Evolutionary conservation across 352 stramenopile species (phyloP).

Genomic region (Phytophthora sp.): DNA sequence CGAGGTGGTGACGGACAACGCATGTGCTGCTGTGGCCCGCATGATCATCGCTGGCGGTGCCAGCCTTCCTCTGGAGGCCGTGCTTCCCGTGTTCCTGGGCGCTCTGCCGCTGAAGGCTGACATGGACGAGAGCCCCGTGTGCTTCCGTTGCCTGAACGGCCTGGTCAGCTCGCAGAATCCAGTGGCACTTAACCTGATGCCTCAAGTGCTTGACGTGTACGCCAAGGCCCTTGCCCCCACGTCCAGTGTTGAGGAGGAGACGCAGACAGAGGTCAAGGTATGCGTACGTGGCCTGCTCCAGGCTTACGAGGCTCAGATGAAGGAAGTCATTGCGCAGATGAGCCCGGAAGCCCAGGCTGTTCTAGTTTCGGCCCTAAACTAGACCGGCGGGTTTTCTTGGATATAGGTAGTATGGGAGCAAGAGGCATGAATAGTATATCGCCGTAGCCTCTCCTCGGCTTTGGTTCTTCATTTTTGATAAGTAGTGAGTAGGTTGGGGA

Average conservation of each 20-base stretch:
- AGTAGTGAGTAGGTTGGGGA: slow-evolving; percentile 40
- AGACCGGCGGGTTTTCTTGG: slow-evolving; percentile 18
- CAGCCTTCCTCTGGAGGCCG: slow-evolving; percentile 90
- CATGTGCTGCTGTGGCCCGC: slow-evolving; percentile 90
- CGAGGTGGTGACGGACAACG: slow-evolving; percentile 93
- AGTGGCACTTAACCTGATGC: slow-evolving; percentile 68
- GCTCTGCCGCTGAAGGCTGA: slow-evolving; percentile 96
- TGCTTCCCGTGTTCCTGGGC: slow-evolving; percentile 94
- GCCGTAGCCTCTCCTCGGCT: slow-evolving; percentile 3
- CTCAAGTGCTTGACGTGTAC: slow-evolving; percentile 83
- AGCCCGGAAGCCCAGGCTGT: slow-evolving; percentile 71
- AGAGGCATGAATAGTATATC: not conserved
- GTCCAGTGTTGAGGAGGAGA: slow-evolving; percentile 77
- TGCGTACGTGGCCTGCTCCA: slow-evolving; percentile 71
- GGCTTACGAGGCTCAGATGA: slow-evolving; percentile 81
- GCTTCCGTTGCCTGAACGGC: slow-evolving; percentile 95
- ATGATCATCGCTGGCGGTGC: slow-evolving; percentile 91
- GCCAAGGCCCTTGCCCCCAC: slow-evolving; percentile 66
- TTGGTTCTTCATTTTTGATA: slow-evolving; percentile 40
- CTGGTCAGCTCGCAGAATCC: slow-evolving; percentile 92
- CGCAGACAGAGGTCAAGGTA: slow-evolving; percentile 73
- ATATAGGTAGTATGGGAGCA: slow-evolving; percentile 29
- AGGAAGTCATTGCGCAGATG: slow-evolving; percentile 78
- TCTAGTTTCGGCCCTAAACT: slow-evolving; percentile 65
- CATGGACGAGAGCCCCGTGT: slow-evolving; percentile 95